Conservation (phyloP, 257 asterid species). For the Rhazya stricta region DNA sequence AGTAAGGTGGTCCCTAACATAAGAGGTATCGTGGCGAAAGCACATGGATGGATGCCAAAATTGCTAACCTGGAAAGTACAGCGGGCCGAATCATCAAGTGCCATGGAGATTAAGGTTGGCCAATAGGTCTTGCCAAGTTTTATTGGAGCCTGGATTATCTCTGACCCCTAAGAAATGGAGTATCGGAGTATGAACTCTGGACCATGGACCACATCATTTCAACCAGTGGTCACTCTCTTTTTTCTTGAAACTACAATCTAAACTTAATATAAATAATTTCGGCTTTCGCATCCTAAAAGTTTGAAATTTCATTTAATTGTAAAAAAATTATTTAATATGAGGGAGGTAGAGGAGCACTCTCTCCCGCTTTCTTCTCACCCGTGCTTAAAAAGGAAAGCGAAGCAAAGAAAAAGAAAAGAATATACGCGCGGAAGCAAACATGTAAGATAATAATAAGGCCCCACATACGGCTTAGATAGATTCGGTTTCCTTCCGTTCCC, state of each 20-base stretch:
- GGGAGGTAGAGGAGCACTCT: too few species aligned
- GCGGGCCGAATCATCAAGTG: background rate
- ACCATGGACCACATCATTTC: background rate
- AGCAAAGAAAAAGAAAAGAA: too few species aligned
- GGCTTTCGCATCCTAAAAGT: too few species aligned
- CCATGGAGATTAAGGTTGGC: background rate
- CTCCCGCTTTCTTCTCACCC: too few species aligned
- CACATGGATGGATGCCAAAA: conserved; percentile 4
- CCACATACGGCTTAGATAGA: conserved; percentile 8
- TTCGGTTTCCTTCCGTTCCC: conserved; percentile 2
- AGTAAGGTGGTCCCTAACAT: conserved; percentile 5
- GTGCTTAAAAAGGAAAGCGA: too few species aligned
- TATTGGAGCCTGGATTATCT: background rate
- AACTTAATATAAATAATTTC: too few species aligned
- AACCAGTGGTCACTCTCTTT: background rate
- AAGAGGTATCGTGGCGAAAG: conserved; percentile 16
- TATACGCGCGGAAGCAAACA: too few species aligned
- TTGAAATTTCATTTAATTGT: too few species aligned
- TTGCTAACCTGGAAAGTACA: conserved; percentile 7
- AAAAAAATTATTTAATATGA: too few species aligned
- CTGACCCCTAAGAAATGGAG: background rate
- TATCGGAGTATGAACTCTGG: background rate
- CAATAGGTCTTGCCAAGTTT: background rate
- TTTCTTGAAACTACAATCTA: too few species aligned
- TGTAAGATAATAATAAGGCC: background rate